Conservation (phyloP, 2,329 filamentous ascomycete species). For the Emergomyces orientalis region DNA sequence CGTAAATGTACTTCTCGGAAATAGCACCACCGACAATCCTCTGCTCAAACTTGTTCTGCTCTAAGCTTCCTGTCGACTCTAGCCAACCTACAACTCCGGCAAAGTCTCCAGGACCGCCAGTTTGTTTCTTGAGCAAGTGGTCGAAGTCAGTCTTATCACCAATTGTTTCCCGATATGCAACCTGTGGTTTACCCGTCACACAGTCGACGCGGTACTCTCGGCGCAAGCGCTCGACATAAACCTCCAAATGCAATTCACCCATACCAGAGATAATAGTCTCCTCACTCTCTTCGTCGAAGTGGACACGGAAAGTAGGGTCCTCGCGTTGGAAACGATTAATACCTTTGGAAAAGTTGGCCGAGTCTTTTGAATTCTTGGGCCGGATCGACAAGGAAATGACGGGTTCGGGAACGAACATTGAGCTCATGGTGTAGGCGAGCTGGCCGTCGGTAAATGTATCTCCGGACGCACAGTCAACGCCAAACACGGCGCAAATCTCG, state of each 20-base stretch:
- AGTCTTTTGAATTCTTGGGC: slow-evolving; percentile 86
- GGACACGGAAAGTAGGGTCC: slow-evolving; percentile 93
- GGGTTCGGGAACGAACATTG: slow-evolving; percentile 93
- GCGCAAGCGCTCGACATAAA: slow-evolving; percentile 93
- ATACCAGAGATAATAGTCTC: slow-evolving; percentile 98
- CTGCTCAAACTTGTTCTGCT: slow-evolving; percentile 74
- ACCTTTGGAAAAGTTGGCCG: slow-evolving; percentile 91
- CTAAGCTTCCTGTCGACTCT: slow-evolving; percentile 67
- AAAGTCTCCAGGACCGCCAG: slow-evolving; percentile 89
- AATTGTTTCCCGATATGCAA: slow-evolving; percentile 94
- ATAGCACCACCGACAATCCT: slow-evolving; percentile 84
- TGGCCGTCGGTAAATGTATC: slow-evolving; percentile 96
- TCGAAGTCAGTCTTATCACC: slow-evolving; percentile 73
- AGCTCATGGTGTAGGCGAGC: slow-evolving; percentile 89
- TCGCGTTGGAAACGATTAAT: slow-evolving; percentile 98
- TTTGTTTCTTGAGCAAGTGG: slow-evolving; percentile 89
- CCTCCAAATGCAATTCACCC: slow-evolving; percentile 93
- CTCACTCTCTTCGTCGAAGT: slow-evolving; percentile 82
- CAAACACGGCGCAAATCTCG: slow-evolving; percentile 97
- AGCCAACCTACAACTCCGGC: slow-evolving; percentile 86
- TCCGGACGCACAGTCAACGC: slow-evolving; percentile 92
- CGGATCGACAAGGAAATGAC: slow-evolving; percentile 98
- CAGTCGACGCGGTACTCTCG: slow-evolving; percentile 96
- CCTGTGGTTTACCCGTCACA: slow-evolving; percentile 89
- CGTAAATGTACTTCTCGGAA: slow-evolving; percentile 88